These are phyloP conservation scores for Jackrogersella minutella DNA, from an alignment of 495 filamentous ascomycete species.

Conservation along the genomic window DNA sequence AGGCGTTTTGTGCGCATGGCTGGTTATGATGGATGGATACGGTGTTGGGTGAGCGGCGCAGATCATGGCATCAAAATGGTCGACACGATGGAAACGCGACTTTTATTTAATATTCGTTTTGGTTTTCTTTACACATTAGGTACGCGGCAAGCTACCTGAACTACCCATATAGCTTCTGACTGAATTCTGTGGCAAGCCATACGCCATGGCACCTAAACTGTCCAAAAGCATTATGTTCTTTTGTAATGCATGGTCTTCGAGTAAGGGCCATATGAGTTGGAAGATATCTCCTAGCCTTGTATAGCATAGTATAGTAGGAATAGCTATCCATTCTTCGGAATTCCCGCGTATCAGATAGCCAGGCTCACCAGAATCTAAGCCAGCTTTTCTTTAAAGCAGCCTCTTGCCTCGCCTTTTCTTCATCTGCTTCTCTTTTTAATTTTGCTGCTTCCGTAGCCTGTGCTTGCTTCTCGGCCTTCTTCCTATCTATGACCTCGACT, in stretches of 20 bases:
- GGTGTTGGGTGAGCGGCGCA: constrained; percentile 21
- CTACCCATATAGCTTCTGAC: constrained; percentile 5
- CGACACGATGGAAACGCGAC: constrained; percentile 1
- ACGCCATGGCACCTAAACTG: not conserved
- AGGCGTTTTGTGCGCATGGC: constrained; percentile 29
- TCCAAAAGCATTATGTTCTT: not conserved
- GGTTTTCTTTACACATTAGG: constrained; percentile 11
- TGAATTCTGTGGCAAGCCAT: not conserved
- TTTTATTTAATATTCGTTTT: constrained; percentile 14
- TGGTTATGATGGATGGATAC: constrained; percentile 5
- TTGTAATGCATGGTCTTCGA: constrained; percentile 7
- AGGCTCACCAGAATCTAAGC: constrained; percentile 63
- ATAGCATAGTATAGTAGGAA: constrained; percentile 14
- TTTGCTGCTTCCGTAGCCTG: constrained; percentile 58
- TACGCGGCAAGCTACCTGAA: not conserved
- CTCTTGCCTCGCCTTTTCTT: constrained; percentile 57
- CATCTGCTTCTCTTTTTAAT: constrained; percentile 53
- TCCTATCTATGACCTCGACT: constrained; percentile 79
- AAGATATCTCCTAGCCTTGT: constrained; percentile 11
- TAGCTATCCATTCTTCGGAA: not conserved
- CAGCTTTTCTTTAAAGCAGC: constrained; percentile 50
- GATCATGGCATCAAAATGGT: constrained; percentile 12
- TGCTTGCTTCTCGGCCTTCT: constrained; percentile 70
- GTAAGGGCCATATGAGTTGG: not conserved
- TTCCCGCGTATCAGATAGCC: not conserved